These are phyloP conservation scores for Vigna unguiculata DNA, from an alignment of 306 rosid species.

Conservation along the genomic window DNA sequence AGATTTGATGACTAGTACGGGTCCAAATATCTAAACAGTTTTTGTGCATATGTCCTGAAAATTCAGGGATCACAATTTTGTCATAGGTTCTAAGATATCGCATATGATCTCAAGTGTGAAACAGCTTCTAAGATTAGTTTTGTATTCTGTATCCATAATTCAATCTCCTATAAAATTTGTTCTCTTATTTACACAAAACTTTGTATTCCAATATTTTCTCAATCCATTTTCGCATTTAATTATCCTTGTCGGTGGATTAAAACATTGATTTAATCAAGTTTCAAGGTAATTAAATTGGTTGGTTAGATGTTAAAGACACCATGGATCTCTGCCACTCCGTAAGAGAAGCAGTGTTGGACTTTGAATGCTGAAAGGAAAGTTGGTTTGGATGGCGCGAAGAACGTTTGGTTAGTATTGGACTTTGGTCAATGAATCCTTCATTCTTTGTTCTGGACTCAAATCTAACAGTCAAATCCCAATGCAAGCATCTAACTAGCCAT, in stretches of 20 bases:
- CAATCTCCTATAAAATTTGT: background rate
- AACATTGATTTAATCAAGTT: slow-evolving; percentile 3
- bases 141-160: background rate
- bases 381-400: slow-evolving; percentile 19
- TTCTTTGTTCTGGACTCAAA: slow-evolving; percentile 32
- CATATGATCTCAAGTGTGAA: background rate
- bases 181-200: background rate
- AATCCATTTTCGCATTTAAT: background rate
- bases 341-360: slow-evolving; percentile 16
- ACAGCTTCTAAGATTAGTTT: background rate
- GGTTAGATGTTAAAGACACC: background rate
- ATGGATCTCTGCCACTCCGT: background rate
- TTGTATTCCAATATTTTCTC: background rate
- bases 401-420: slow-evolving; percentile 32
- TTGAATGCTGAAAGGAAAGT: slow-evolving; percentile 25
- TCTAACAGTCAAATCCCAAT: slow-evolving; percentile 45
- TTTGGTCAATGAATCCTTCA: slow-evolving; percentile 35
- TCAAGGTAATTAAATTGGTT: background rate
- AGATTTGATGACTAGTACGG: slow-evolving; percentile 49
- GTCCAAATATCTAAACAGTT: background rate
- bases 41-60: slow-evolving; percentile 13
- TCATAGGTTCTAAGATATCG: slow-evolving; percentile 2
- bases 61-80: slow-evolving; percentile 41
- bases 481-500: slow-evolving; percentile 24
- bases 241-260: background rate